Percentiles rank a stretch among this genome's conserved stretches.
phyloP scores from a whole-genome alignment of 306 rosid species.

The Hylodesmum podocarpum region DNA sequence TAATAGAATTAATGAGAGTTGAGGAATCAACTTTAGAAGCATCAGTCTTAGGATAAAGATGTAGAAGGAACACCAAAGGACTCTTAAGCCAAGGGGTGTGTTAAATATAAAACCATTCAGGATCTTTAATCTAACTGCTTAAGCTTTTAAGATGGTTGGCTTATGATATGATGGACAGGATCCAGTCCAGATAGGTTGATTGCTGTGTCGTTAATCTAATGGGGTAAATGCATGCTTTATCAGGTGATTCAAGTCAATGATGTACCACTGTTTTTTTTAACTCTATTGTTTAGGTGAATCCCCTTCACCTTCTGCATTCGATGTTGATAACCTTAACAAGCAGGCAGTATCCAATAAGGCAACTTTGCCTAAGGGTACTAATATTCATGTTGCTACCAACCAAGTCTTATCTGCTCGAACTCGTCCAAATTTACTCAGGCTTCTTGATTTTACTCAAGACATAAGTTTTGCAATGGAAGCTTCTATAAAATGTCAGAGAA shows the following conservation, averaged over 20 bases:
- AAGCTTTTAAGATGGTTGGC: not conserved
- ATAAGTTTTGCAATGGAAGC: constrained; percentile 73
- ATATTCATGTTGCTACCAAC: constrained; percentile 46
- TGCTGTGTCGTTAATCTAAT: not conserved
- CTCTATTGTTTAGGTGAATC: constrained; percentile 57
- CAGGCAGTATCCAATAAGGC: constrained; percentile 52
- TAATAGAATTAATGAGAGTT: too few species aligned
- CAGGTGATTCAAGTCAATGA: constrained; percentile 4
- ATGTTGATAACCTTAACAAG: constrained; percentile 66
- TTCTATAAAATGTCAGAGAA: constrained; percentile 56
- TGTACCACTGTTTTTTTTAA: constrained; percentile 10
- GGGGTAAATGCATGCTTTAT: not conserved
- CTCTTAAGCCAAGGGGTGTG: not conserved
- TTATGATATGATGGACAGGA: not conserved
- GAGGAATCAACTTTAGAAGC: too few species aligned
- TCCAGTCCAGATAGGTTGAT: not conserved
- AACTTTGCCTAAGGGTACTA: constrained; percentile 43
- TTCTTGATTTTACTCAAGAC: constrained; percentile 65
- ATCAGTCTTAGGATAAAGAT: too few species aligned
- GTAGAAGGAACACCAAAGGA: too few species aligned
- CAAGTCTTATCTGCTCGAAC: constrained; percentile 55
- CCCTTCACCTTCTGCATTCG: constrained; percentile 81
- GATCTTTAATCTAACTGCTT: not conserved
- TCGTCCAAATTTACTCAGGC: constrained; percentile 50
- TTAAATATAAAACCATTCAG: constrained; percentile 1